Conservation (phyloP, 1,284 basidiomycete genomes). For the Cutaneotrichosporon sp. region DNA sequence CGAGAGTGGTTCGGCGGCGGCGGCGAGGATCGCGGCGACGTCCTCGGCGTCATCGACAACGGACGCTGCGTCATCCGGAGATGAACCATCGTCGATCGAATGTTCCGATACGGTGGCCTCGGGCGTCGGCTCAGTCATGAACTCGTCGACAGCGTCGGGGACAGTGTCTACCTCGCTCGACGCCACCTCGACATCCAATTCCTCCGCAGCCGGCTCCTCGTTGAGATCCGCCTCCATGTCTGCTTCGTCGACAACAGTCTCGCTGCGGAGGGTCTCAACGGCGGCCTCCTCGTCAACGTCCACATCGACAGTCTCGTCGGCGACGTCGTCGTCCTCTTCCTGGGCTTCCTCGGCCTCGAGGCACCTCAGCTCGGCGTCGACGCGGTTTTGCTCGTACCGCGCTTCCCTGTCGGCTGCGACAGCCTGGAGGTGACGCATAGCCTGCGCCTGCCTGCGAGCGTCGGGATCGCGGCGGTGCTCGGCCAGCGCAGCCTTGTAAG, state of each 20-base stretch:
- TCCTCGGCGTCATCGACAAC: no score
- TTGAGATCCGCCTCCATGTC: no score
- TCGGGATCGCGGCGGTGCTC: neutral
- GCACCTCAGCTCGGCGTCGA: neutral
- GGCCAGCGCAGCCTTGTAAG: neutral
- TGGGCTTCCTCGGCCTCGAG: neutral
- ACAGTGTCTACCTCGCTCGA: neutral
- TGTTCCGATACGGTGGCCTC: neutral
- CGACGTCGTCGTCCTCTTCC: constrained; percentile 1
- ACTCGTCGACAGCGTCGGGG: neutral
- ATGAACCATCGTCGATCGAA: no score
- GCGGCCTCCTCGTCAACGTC: neutral
- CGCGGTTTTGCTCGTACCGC: neutral
- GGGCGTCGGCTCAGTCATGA: neutral
- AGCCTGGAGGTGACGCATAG: neutral
- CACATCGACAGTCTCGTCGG: neutral
- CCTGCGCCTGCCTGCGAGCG: neutral
- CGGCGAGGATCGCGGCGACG: neutral
- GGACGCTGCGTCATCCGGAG: neutral
- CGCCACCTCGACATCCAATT: no score
- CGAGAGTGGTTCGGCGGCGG: neutral
- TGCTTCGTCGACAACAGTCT: no score
- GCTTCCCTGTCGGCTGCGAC: neutral
- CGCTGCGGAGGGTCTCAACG: no score
- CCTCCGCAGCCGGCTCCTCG: no score